These are phyloP conservation scores for Dentipellis sp. DNA, from an alignment of 768 basidiomycete species.

Conservation along the genomic window DNA sequence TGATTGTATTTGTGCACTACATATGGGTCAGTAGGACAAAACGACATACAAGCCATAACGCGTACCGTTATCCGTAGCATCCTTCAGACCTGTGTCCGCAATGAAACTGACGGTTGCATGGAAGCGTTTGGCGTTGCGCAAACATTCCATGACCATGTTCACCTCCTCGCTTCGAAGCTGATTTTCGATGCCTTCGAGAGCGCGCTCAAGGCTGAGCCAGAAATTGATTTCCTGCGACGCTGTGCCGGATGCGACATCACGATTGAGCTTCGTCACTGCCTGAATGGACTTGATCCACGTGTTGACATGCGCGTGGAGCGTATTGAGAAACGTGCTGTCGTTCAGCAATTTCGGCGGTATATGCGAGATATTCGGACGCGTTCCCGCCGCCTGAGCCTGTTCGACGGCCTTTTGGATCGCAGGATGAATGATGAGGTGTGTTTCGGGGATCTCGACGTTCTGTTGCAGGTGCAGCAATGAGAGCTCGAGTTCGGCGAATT, in stretches of 20 bases:
- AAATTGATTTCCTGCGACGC: slow-evolving; percentile 99
- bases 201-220: slow-evolving; percentile 92
- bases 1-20: slow-evolving; percentile 96
- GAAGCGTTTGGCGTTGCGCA: slow-evolving; percentile 94
- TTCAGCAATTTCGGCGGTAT: slow-evolving; percentile 66
- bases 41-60: slow-evolving; percentile 3
- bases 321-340: slow-evolving; percentile 89
- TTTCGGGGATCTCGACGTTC: slow-evolving; percentile 98
- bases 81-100: slow-evolving; percentile 93
- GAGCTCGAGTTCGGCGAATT: slow-evolving; percentile 95
- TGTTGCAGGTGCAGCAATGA: slow-evolving; percentile 93
- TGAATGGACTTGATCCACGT: slow-evolving; percentile 98
- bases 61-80: slow-evolving; percentile 81
- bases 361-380: slow-evolving; percentile 66
- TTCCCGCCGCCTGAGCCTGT: slow-evolving; percentile 46
- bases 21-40: not conserved
- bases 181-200: slow-evolving; percentile 85
- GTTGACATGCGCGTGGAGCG: slow-evolving; percentile 89
- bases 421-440: slow-evolving; percentile 86
- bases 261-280: slow-evolving; percentile 87
- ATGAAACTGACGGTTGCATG: slow-evolving; percentile 97
- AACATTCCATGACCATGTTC: slow-evolving; percentile 84
- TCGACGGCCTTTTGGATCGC: slow-evolving; percentile 83
- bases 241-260: slow-evolving; percentile 90
- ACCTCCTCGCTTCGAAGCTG: slow-evolving; percentile 92